A percentile compares a stretch with the other conserved stretches of the same genome.
Evolutionary conservation across 1,139 yeast genomes (phyloP).

Genomic region (Debaryomyces udenii): DNA sequence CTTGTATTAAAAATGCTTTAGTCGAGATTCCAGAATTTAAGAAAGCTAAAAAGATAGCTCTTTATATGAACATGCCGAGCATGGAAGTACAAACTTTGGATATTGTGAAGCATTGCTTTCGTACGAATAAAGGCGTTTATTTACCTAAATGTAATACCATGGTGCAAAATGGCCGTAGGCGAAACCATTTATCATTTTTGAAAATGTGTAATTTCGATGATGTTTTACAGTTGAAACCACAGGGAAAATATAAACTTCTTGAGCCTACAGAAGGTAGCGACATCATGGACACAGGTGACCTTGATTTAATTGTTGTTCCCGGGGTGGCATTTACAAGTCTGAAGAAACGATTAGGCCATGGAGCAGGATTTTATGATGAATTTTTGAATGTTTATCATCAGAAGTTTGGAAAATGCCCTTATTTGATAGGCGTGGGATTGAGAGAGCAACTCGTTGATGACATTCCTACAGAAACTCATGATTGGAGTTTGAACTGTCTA

Average conservation of each 20-base stretch:
- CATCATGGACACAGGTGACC: constrained; percentile 39
- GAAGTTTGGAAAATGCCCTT: constrained; percentile 38
- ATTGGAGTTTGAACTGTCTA: constrained; percentile 63
- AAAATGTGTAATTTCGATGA: constrained; percentile 44
- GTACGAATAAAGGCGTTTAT: constrained; percentile 45
- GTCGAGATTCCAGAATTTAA: constrained; percentile 39
- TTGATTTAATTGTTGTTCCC: constrained; percentile 80
- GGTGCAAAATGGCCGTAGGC: constrained; percentile 27
- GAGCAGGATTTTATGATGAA: constrained; percentile 91
- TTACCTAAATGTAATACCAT: constrained; percentile 51
- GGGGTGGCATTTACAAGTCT: constrained; percentile 73
- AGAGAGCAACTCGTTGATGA: constrained; percentile 62
- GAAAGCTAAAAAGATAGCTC: constrained; percentile 53
- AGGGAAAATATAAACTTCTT: constrained; percentile 65
- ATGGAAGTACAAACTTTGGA: constrained; percentile 61
- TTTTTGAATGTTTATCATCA: constrained; percentile 57
- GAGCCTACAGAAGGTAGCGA: constrained; percentile 61
- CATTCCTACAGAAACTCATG: constrained; percentile 74
- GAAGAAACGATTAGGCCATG: constrained; percentile 80
- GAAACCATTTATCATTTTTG: constrained; percentile 61
- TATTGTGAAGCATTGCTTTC: constrained; percentile 54
- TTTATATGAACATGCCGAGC: constrained; percentile 68
- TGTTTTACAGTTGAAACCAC: constrained; percentile 56
- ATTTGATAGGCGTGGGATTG: constrained; percentile 69
- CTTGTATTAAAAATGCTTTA: constrained; percentile 31